These are phyloP conservation scores for Wickerhamomyces mucosus DNA, from an alignment of 805 yeast species.

Conservation along the genomic window DNA sequence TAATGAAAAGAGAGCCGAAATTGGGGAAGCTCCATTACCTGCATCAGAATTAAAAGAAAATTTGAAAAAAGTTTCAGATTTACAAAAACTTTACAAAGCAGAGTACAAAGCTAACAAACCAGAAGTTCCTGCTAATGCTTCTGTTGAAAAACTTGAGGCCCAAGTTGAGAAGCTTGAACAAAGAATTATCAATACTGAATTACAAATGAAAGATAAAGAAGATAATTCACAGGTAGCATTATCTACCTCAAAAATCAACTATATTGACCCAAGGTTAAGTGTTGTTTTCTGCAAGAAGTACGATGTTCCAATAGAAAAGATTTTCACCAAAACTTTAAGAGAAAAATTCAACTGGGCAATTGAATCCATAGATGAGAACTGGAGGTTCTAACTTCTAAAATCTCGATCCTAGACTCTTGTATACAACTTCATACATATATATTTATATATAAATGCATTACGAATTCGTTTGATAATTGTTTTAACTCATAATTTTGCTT, in stretches of 20 bases:
- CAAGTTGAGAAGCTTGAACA: constrained; percentile 68
- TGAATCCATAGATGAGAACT: constrained; percentile 77
- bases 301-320: constrained; percentile 83
- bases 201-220: constrained; percentile 84
- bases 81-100: constrained; percentile 37
- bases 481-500: too few species aligned
- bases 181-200: constrained; percentile 55
- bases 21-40: constrained; percentile 42
- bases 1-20: constrained; percentile 59
- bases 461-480: too few species aligned
- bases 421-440: background rate
- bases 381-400: constrained; percentile 57
- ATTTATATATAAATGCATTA: background rate
- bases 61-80: constrained; percentile 44
- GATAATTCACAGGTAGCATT: constrained; percentile 90
- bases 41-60: constrained; percentile 51
- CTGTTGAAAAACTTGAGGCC: constrained; percentile 55
- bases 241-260: constrained; percentile 89
- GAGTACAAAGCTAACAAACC: constrained; percentile 55
- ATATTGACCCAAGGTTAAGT: constrained; percentile 88
- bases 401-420: background rate
- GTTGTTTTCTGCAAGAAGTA: constrained; percentile 82
- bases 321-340: constrained; percentile 82
- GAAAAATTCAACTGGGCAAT: constrained; percentile 96
- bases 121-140: constrained; percentile 37